phyloP scores from a whole-genome alignment of 768 basidiomycete species.

The Cystofilobasidium bisporidii region DNA sequence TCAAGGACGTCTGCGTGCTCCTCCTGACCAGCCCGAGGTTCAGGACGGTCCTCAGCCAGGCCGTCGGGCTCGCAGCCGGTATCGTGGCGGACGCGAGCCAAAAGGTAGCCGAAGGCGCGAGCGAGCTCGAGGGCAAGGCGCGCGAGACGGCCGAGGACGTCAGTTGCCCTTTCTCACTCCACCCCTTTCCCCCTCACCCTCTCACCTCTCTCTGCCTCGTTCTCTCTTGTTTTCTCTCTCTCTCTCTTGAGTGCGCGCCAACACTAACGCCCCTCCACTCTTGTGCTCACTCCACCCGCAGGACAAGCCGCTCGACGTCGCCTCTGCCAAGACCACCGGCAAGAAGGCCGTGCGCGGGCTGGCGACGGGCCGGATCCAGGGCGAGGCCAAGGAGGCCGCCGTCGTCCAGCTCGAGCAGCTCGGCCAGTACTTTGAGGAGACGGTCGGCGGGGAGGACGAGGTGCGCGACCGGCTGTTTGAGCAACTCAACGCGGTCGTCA shows the following conservation, averaged over 20 bases:
- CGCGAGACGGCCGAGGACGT: conserved; percentile 15
- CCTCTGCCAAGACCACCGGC: conserved; percentile 36
- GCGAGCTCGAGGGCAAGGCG: conserved; percentile 30
- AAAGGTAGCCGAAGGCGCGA: conserved; percentile 38
- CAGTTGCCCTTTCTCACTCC: too few species aligned
- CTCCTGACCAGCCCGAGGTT: conserved; percentile 40
- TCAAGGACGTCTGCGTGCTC: conserved; percentile 39
- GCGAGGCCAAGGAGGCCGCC: conserved; percentile 36
- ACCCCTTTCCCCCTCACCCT: too few species aligned
- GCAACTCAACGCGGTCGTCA: conserved; percentile 34
- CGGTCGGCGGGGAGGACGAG: conserved; percentile 40
- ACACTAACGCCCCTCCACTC: conserved; percentile 29
- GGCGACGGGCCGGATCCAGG: conserved; percentile 39
- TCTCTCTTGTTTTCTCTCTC: not conserved
- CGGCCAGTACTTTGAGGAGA: conserved; percentile 41
- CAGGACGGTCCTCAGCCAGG: conserved; percentile 38
- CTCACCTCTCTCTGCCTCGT: too few species aligned
- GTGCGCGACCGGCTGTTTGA: conserved; percentile 40
- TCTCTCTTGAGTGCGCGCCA: not conserved
- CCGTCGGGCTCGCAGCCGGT: conserved; percentile 39
- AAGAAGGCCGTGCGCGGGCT: conserved; percentile 38
- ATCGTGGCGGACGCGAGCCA: conserved; percentile 42
- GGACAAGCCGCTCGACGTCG: conserved; percentile 39
- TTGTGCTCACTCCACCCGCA: not conserved
- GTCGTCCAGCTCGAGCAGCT: conserved; percentile 34